Evolutionary conservation across 179 eudicot genomes (phyloP).

Genomic region (Heliamphora pulchella): DNA sequence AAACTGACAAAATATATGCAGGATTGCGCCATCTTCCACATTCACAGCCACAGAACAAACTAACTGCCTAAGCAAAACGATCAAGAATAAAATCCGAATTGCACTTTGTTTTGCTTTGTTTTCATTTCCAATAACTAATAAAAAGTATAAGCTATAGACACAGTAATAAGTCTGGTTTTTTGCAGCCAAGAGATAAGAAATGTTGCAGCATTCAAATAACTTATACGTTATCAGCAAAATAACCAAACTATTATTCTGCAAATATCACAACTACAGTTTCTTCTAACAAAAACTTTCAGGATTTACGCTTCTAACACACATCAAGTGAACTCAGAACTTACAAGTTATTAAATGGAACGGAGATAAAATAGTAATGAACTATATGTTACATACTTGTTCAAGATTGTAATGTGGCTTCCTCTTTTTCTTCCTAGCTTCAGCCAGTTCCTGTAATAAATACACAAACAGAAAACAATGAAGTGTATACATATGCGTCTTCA

Average conservation of each 20-base stretch:
- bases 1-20: not conserved
- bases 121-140: not conserved
- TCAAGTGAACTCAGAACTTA: not conserved
- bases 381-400: constrained; percentile 52
- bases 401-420: constrained; percentile 71
- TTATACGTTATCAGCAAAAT: not conserved
- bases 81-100: not conserved
- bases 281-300: not conserved
- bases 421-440: constrained; percentile 86
- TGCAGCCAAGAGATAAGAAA: not conserved
- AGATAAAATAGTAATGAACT: not conserved
- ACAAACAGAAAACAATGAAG: constrained; percentile 9
- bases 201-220: not conserved
- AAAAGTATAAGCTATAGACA: not conserved
- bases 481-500: not conserved
- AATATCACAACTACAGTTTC: not conserved
- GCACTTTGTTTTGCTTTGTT: not conserved
- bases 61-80: not conserved
- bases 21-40: not conserved
- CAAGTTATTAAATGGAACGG: not conserved
- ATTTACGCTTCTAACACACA: not conserved
- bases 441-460: constrained; percentile 48
- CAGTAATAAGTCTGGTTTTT: not conserved
- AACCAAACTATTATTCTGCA: not conserved
- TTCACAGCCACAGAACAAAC: not conserved